These are phyloP conservation scores for Nitzschia palea DNA, from an alignment of 108 stramenopile species.

Conservation along the genomic window DNA sequence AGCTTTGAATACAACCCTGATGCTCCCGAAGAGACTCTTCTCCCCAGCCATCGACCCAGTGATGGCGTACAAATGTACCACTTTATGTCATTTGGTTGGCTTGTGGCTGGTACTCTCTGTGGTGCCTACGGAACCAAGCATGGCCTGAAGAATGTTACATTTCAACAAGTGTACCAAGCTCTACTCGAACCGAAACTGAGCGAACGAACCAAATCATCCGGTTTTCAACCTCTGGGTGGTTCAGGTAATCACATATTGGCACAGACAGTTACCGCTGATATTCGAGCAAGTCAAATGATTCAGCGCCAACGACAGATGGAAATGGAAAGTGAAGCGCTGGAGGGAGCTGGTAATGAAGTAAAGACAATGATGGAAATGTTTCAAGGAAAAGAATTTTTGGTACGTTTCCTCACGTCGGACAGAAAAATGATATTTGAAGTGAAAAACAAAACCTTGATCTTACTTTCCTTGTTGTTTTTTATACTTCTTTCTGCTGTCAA, in stretches of 20 bases:
- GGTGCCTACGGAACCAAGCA: slow-evolving; percentile 27
- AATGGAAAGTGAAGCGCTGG: not conserved
- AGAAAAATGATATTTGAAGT: not conserved
- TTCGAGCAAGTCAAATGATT: slow-evolving; percentile 15
- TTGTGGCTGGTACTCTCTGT: slow-evolving; percentile 34
- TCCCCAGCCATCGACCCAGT: slow-evolving; percentile 22
- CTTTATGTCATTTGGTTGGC: slow-evolving; percentile 42
- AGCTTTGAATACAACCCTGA: slow-evolving; percentile 27
- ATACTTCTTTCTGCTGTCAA: not conserved
- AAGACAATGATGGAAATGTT: slow-evolving; percentile 6
- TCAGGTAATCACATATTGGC: slow-evolving; percentile 5
- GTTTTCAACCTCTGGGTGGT: slow-evolving; percentile 14
- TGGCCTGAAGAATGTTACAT: slow-evolving; percentile 1
- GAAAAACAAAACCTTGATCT: not conserved
- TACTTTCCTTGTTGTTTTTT: not conserved
- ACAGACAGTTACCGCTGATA: slow-evolving; percentile 10
- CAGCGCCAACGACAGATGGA: slow-evolving; percentile 4
- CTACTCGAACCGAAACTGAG: slow-evolving; percentile 15
- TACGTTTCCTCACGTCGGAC: not conserved
- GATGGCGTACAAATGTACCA: slow-evolving; percentile 21
- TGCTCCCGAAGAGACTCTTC: slow-evolving; percentile 3
- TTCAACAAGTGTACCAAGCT: slow-evolving; percentile 19
- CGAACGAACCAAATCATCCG: not conserved
- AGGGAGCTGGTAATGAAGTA: not conserved
- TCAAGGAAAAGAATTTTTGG: slow-evolving; percentile 11